Conservation (phyloP, 1,284 basidiomycete genomes). For the Ganoderma multipileum region DNA sequence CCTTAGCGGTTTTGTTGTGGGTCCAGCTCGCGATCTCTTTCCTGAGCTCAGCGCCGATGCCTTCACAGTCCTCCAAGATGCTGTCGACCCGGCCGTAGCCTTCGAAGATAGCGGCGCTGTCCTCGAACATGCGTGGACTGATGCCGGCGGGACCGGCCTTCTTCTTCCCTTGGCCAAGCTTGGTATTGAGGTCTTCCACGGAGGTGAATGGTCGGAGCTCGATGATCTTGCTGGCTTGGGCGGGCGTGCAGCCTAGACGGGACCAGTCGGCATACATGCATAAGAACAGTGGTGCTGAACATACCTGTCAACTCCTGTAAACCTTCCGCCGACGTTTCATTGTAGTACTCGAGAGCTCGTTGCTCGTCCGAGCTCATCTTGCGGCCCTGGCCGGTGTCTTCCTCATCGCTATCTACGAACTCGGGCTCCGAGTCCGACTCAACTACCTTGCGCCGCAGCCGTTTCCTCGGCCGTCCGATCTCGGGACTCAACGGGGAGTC, state of each 20-base stretch:
- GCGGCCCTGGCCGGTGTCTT: constrained; percentile 28
- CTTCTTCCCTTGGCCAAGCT: constrained; percentile 84
- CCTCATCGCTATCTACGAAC: constrained; percentile 45
- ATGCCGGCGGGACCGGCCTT: constrained; percentile 84
- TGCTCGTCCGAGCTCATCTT: constrained; percentile 44
- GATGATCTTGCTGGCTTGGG: constrained; percentile 86
- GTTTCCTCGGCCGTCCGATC: constrained; percentile 51
- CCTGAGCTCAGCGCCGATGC: constrained; percentile 75
- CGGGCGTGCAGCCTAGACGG: constrained; percentile 77
- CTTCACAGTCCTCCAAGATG: constrained; percentile 89
- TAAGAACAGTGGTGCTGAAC: constrained; percentile 33
- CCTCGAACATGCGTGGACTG: constrained; percentile 89
- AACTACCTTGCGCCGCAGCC: constrained; percentile 62
- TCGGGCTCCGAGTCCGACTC: constrained; percentile 73
- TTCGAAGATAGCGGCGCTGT: constrained; percentile 87
- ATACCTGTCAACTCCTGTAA: constrained; percentile 91
- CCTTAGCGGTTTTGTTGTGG: constrained; percentile 45
- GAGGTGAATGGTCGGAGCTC: constrained; percentile 82
- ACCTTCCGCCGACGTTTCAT: constrained; percentile 73
- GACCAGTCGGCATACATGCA: constrained; percentile 22
- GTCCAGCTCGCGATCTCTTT: constrained; percentile 85
- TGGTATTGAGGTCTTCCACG: constrained; percentile 80
- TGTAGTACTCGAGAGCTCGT: constrained; percentile 86
- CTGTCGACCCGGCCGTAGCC: constrained; percentile 93
- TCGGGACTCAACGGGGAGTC: constrained; percentile 45